These are phyloP conservation scores for Plectranthus barbatus DNA, from an alignment of 257 asterid genomes.

Conservation along the genomic window DNA sequence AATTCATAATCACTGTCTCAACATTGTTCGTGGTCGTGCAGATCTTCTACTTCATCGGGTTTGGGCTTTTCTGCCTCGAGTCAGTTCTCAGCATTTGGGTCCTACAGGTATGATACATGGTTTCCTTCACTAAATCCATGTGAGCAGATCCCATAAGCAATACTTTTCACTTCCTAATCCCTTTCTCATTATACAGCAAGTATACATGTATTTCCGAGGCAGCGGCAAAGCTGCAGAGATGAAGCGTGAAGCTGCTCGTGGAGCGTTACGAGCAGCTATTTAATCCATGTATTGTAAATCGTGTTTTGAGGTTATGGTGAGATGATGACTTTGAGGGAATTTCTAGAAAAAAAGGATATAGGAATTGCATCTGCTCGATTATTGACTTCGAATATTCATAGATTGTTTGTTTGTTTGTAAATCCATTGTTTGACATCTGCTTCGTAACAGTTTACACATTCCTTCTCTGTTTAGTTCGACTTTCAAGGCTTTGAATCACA, in stretches of 20 bases:
- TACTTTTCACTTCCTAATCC: too few species aligned
- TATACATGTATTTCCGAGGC: slow-evolving; percentile 86
- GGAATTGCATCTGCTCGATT: slow-evolving; percentile 1
- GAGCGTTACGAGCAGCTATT: slow-evolving; percentile 45
- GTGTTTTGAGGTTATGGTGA: background rate
- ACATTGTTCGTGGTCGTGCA: slow-evolving; percentile 10
- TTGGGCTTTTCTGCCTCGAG: slow-evolving; percentile 85
- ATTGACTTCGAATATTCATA: background rate
- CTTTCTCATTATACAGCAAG: too few species aligned
- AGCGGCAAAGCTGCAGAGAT: slow-evolving; percentile 88
- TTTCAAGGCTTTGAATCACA: too few species aligned
- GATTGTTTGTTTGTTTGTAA: slow-evolving; percentile 1
- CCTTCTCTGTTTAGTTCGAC: too few species aligned
- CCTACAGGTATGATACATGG: slow-evolving; percentile 53
- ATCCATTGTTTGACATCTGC: slow-evolving; percentile 13
- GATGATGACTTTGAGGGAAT: background rate
- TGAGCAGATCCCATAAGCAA: too few species aligned
- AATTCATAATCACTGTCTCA: too few species aligned
- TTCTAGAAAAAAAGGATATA: background rate
- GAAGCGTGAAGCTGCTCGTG: slow-evolving; percentile 81
- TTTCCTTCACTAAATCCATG: too few species aligned
- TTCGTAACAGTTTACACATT: background rate
- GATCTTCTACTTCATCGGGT: slow-evolving; percentile 94
- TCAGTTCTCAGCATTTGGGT: slow-evolving; percentile 92
- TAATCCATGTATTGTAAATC: slow-evolving; percentile 17